These are phyloP conservation scores for Apostasia shenzhenica DNA, from an alignment of 106 monocot genomes.

Conservation along the genomic window DNA sequence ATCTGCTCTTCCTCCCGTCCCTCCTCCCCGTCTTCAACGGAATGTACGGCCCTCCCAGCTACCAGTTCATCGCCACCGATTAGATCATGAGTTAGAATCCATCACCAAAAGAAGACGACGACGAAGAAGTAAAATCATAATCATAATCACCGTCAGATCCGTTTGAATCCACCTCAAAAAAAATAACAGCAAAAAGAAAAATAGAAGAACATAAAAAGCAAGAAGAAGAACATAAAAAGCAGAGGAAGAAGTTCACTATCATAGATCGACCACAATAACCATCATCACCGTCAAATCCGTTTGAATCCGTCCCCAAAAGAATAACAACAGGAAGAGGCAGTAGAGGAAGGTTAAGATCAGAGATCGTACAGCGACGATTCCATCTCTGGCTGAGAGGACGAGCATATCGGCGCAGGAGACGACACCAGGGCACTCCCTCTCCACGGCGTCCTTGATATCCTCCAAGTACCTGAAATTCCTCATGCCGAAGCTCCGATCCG, in stretches of 20 bases:
- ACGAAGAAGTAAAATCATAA: too few species aligned
- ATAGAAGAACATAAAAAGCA: not conserved
- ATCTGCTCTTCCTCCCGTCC: conserved; percentile 60
- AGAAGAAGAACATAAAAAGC: not conserved
- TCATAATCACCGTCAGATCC: too few species aligned
- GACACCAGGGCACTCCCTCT: conserved; percentile 82
- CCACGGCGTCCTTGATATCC: conserved; percentile 75
- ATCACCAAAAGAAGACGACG: too few species aligned
- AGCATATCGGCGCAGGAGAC: conserved; percentile 79
- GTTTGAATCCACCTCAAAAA: too few species aligned
- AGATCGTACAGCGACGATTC: conserved; percentile 44
- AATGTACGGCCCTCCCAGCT: conserved; percentile 68
- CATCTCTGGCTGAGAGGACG: conserved; percentile 66
- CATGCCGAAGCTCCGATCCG: conserved; percentile 77
- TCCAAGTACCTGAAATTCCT: conserved; percentile 82
- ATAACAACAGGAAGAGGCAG: too few species aligned
- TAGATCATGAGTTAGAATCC: too few species aligned
- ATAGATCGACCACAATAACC: too few species aligned
- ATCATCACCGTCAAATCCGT: too few species aligned
- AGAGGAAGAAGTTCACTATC: not conserved
- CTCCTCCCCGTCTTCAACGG: conserved; percentile 75
- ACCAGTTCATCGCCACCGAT: not conserved
- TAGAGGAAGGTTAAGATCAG: not conserved
- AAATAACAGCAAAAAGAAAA: not conserved
- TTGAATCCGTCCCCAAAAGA: too few species aligned